Percentiles rank a stretch among this genome's conserved stretches.
Conservation (phyloP, 176 grass and related monocot species). For the Raddia guianensis region DNA sequence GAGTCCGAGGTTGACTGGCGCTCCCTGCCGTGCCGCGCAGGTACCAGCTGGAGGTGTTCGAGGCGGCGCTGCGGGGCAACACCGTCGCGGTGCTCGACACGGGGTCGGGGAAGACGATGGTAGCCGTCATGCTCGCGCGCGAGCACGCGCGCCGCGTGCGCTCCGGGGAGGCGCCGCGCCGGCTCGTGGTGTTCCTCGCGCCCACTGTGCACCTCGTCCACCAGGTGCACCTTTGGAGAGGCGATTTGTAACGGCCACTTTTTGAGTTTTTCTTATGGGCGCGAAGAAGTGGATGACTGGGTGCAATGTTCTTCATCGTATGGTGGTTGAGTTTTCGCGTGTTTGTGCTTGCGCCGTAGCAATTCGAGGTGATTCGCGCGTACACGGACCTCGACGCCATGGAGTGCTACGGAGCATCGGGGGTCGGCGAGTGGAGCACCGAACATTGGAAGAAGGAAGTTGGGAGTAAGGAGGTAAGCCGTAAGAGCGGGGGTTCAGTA, state of each 20-base stretch:
- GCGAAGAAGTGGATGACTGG: not conserved
- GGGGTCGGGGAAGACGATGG: slow-evolving; percentile 65
- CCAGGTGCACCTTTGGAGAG: slow-evolving; percentile 41
- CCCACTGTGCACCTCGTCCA: slow-evolving; percentile 65
- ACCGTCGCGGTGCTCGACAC: slow-evolving; percentile 70
- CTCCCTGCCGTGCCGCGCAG: slow-evolving; percentile 10
- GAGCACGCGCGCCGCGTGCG: slow-evolving; percentile 43
- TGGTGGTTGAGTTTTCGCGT: not conserved
- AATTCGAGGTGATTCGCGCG: slow-evolving; percentile 53
- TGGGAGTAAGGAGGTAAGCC: slow-evolving; percentile 45
- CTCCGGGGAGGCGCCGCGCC: slow-evolving; percentile 32
- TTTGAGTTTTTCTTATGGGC: not conserved
- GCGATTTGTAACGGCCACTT: not conserved
- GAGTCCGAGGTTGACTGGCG: not conserved
- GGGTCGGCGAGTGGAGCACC: slow-evolving; percentile 45
- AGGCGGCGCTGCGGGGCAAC: slow-evolving; percentile 58
- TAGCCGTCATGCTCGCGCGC: slow-evolving; percentile 65
- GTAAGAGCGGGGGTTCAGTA: slow-evolving; percentile 7
- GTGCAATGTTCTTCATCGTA: not conserved
- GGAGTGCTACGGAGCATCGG: slow-evolving; percentile 50
- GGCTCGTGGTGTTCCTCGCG: slow-evolving; percentile 59
- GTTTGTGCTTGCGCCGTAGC: slow-evolving; percentile 26
- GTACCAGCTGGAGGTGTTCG: slow-evolving; percentile 65
- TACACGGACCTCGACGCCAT: slow-evolving; percentile 51
- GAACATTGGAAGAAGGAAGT: slow-evolving; percentile 51